Evolutionary conservation across 2,329 filamentous ascomycete genomes (phyloP), one percentile per base, ranked within the genome.

Genomic region (Ophiostoma tasmaniense): DNA sequence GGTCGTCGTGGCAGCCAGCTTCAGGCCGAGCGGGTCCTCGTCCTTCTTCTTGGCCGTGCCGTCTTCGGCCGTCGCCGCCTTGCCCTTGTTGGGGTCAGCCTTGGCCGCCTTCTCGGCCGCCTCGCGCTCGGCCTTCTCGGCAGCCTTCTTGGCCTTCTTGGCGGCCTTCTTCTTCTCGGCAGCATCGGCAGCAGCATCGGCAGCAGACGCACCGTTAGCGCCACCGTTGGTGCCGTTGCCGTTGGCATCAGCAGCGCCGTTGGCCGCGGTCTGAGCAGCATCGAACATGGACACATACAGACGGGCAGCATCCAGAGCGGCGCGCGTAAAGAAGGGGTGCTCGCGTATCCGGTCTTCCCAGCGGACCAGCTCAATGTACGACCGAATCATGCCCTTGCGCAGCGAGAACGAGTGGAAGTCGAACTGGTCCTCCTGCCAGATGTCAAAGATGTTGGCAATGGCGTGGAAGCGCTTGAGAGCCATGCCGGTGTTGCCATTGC

Each of bases 361-460:
- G 74, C 90, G 87, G 64, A 99, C 84, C 92, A 99, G 97, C 74
- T 97, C 93, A 55, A 99, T 83, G 76, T 99, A 99, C 1, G 95
- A 91, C 69, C 94, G 85, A 71, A 98, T 92, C 83, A 97, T 94
- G 17, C 96, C 96, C 79, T 98, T 99, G 25, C 95, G 85, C n/a
- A 99, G 82, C 25, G 93, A 97, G 79, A 99, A 99, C 77, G 88
- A 92, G 83, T 99, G 96, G 82, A 99, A 99, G 78, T 99, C 95
- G 75, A 98, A 97, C 76, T 99, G 95, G 75, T 99, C 95, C 77
- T 99, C 96, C 76, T 96, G 90, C 95, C 95, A 99, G 25, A 92
- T 88, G 73, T 98, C 94, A 75, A 99, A 99, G 73, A 99, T 96
- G 79, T 91, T 92, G 77, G 90, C 89, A 69, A 99, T 87, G 28